Evolutionary conservation across 2,329 filamentous ascomycete genomes (phyloP).

Genomic region (Lomentospora prolificans): DNA sequence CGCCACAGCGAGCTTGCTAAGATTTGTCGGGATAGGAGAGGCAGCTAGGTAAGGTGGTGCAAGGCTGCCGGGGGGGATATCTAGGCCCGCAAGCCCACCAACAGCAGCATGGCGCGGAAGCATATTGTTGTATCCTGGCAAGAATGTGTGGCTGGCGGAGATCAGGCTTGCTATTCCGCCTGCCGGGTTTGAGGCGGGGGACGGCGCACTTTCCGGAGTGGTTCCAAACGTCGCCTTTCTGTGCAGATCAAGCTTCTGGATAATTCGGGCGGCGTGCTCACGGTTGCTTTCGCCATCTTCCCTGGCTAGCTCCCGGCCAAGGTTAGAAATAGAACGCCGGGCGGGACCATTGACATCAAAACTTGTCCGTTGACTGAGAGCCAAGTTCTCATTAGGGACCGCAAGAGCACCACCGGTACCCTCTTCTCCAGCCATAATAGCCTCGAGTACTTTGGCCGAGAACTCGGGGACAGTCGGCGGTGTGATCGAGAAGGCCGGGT

Average conservation of each 20-base stretch:
- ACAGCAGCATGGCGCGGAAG: constrained; percentile 10
- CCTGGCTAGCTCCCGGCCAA: constrained; percentile 35
- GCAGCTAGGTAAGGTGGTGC: constrained; percentile 76
- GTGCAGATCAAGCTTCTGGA: constrained; percentile 85
- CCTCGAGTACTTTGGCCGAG: constrained; percentile 66
- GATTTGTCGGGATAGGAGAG: constrained; percentile 71
- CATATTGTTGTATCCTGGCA: constrained; percentile 39
- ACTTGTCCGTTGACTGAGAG: constrained; percentile 51
- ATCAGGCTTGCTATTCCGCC: constrained; percentile 77
- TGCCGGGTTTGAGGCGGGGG: constrained; percentile 25
- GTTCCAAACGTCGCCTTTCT: constrained; percentile 60
- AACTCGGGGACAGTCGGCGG: constrained; percentile 84
- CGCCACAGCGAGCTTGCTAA: constrained; percentile 77
- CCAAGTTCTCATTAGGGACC: constrained; percentile 28
- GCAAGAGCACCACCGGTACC: constrained; percentile 28
- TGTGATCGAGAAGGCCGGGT: constrained; percentile 85
- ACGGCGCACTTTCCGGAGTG: constrained; percentile 25
- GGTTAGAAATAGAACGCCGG: constrained; percentile 47
- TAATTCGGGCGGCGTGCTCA: constrained; percentile 79
- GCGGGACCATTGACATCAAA: constrained; percentile 51
- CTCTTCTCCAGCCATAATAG: constrained; percentile 34
- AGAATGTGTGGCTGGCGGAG: constrained; percentile 69
- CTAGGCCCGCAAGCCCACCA: constrained; percentile 14
- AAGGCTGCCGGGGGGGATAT: constrained; percentile 50
- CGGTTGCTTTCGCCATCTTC: constrained; percentile 66